Evolutionary conservation across 805 yeast genomes (phyloP).

Genomic region (Metschnikowia anglica): DNA sequence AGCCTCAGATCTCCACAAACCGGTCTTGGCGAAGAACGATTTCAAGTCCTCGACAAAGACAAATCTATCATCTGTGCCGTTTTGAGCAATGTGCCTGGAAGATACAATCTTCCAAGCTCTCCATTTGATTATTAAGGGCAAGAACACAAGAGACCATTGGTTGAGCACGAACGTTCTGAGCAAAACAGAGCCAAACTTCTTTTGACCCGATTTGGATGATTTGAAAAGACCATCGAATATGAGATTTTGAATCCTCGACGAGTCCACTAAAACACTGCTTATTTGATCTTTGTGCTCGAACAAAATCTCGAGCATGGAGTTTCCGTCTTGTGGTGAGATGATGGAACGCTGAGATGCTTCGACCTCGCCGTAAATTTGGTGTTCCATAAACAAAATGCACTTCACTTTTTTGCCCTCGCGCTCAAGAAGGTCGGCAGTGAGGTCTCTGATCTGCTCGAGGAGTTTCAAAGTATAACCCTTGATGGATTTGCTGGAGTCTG

Average conservation of each 20-base stretch:
- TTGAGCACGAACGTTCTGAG: constrained; percentile 63
- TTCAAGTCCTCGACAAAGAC: constrained; percentile 34
- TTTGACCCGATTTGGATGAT: constrained; percentile 44
- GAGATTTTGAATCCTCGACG: constrained; percentile 24
- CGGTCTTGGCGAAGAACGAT: constrained; percentile 39
- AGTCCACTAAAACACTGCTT: constrained; percentile 32
- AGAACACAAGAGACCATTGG: constrained; percentile 50
- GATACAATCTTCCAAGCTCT: constrained; percentile 37
- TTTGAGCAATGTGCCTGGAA: constrained; percentile 19
- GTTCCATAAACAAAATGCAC: constrained; percentile 44
- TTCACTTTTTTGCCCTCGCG: constrained; percentile 35
- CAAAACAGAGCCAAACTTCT: constrained; percentile 55
- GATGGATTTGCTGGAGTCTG: constrained; percentile 49
- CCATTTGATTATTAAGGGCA: constrained; percentile 49
- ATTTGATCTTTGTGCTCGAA: constrained; percentile 18
- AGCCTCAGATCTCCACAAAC: constrained; percentile 45
- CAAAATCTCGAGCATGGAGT: constrained; percentile 32
- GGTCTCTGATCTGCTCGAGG: constrained; percentile 28
- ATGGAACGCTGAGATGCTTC: constrained; percentile 50
- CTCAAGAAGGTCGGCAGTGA: constrained; percentile 35
- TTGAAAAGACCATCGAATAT: constrained; percentile 38
- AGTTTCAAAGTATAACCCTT: constrained; percentile 36
- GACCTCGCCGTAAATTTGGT: constrained; percentile 56
- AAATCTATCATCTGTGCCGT: constrained; percentile 33
- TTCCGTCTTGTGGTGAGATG: constrained; percentile 67